Base-by-base conservation (phyloP, 116 monocot genomes). In the Trichopus zeylanicus region DNA sequence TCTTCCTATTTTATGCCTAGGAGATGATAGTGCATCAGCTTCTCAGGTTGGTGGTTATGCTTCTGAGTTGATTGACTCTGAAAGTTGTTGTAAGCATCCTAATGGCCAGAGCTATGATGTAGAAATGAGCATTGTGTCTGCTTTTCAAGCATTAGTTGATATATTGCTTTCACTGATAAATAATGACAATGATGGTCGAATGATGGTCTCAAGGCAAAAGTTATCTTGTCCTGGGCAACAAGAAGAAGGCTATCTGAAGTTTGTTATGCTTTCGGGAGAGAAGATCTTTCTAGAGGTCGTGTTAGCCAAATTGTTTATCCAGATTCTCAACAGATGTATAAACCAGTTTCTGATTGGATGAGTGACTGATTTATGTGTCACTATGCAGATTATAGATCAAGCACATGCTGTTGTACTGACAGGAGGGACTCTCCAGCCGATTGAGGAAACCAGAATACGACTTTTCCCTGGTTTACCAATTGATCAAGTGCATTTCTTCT, bases 251-350 rank as follows among this genome's bases (percentile, higher is more conserved):
- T 74, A 75, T 56, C 53, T 98, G 31, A 98, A 98, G 71, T 91
- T 82, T 80, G 79, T 98, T 47, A 98, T 98, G 98, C 98, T 98
- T 49, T 85, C 79, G 63, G 91, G 85, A 54, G 85, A 91, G 24
- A 85, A 60, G 62, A 81, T 97, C 46, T 97, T 97, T 72, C 79
- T 78, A 15, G 85, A 97, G 87, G 97, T 97, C 27, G 54, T 55
- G 13, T 28, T 33, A 19, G 20, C 25, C 48, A 19, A 31, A 10
- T 32, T 23, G 2, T 13, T 26, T 4, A 65, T 38, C 3, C 3
- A 10, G 52, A 59, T 0, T 10, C 8, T 25, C 10, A 11, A 35
- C 13, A 33, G 4, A 38, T 22, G 4, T 34, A 11, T 21, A 11
- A 12, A 35, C n/a, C n/a, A n/a, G n/a, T n/a, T 19, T 26, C 30